Evolutionary conservation across 1,139 yeast species (phyloP), one percentile per base, ranked within the genome.

Genomic region (Meyerozyma guilliermondii): DNA sequence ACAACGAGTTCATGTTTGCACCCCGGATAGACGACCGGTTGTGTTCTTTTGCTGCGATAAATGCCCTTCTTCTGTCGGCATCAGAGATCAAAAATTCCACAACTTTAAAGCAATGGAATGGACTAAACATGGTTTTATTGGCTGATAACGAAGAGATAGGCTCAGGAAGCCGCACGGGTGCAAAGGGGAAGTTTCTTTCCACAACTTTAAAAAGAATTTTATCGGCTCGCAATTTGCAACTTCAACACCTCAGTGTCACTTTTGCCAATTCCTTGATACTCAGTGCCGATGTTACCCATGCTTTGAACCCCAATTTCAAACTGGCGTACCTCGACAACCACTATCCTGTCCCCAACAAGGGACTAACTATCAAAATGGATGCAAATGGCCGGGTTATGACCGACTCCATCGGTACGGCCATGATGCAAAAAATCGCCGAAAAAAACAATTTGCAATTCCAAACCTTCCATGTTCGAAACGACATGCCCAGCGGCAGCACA

Each of bases 201-300:
- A 43, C 52, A 10, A 49, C 50, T 6, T 44, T 56, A 7, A 52
- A 49, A 11, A 43, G 53, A 14, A 44, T 56, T 2, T 33, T 53
- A 6, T 22, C 39, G 3, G 45, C 49, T 4, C 42, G 40, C 33
- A 17, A 38, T 1, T 17, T 28, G 10, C 8, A 20, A 11, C 35
- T 40, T 45, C 31, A 8, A 43, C 41, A 24, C 40, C 17, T 54
- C n/a, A 50, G 59, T 47, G 47, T 53, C 18, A 49, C 63, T 8
- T 65, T 55, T 43, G 71, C 73, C 39, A 68, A 68, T 44, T 54
- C 73, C 7, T 53, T 71, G 20, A 54, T 71, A 33, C 56, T 72
- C 35, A 70, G 76, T 0, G 74, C 76, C 1, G 78, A 72, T 46
- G 76, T 72, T 14, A 71, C 67, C n/a, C 78, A 72, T 49, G 65